Conservation (phyloP, 2,329 filamentous ascomycete species). For the Stachybotrys chlorohalonatus region DNA sequence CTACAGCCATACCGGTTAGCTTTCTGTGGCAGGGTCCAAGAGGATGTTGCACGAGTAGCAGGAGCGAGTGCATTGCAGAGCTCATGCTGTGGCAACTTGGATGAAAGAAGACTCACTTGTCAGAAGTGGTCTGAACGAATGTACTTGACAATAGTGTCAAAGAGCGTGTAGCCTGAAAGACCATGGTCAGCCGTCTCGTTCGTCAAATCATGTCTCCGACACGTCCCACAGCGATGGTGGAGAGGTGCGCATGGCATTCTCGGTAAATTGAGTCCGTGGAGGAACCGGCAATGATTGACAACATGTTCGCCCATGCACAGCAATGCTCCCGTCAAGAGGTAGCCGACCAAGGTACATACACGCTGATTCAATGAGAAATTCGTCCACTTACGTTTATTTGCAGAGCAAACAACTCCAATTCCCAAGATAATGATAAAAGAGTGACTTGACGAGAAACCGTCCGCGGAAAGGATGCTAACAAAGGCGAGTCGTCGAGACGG, state of each 20-base stretch:
- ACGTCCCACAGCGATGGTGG: too few relatives aligned
- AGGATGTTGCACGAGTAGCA: not conserved
- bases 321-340: too few relatives aligned
- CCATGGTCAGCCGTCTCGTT: not conserved
- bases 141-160: slow-evolving; percentile 50
- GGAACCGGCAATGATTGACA: not conserved
- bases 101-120: slow-evolving; percentile 25
- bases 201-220: too few relatives aligned
- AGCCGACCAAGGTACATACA: too few relatives aligned
- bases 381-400: not conserved
- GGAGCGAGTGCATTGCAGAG: not conserved
- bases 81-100: not conserved
- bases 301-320: not conserved
- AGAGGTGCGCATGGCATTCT: not conserved
- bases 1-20: slow-evolving; percentile 8
- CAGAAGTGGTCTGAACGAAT: slow-evolving; percentile 44
- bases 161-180: slow-evolving; percentile 26
- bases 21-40: not conserved
- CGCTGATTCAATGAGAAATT: not conserved
- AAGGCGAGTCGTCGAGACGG: slow-evolving; percentile 17
- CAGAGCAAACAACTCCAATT: not conserved
- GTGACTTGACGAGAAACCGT: slow-evolving; percentile 39
- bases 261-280: not conserved
- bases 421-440: slow-evolving; percentile 16
- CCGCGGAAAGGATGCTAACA: slow-evolving; percentile 18